Base-by-base conservation (phyloP, 805 yeast genomes). In the Sugiyamaella marilandica region DNA sequence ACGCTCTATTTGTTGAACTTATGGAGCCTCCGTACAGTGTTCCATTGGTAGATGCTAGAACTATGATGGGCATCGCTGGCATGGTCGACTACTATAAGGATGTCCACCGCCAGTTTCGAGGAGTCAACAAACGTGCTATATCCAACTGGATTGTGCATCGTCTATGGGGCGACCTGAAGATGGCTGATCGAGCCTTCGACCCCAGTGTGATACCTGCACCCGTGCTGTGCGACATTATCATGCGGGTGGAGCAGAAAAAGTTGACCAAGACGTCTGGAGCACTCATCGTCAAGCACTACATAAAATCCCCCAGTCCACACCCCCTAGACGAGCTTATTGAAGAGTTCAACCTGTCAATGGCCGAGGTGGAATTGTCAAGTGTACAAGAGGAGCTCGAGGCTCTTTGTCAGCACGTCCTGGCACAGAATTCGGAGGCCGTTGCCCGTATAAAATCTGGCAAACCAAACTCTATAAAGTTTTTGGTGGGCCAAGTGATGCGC, bases 101-200 rank as follows among this genome's bases (percentile, higher is more conserved):
- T 2, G 66, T 85, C 26, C 76, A 70, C 55, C 54, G 64, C 8
- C 32, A 51, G 5, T 66, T 69, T 10, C 59, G 58, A 1, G 51
- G 59, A 10, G 41, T 62, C 53, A 8, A 58, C 57, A 51, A 64
- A 64, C 13, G 61, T 65, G 8, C 80, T 73, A 39, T 82, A 1
- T 81, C 83, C 29, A 87, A 85, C 63, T 92, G 96, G 96, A 67
- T 89, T 8, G 80, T 88, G 7, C 91, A 92, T 68, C 91, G 88
- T 57, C 70, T 89, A 39, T 62, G 88, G 14, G 97, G 97, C 0
- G 72, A 80, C 11, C 72, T 87, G 55, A 74, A 81, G 7, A 82
- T 80, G 62, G 72, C 79, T 7, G 71, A 76, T 21, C 43, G 62
- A 4, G 56, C 51, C 10, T 70, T 77, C 51, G 60, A 62, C 36